A percentile compares a stretch with the other conserved stretches of the same genome.
phyloP scores from a whole-genome alignment of 31 red algal genomes.

The Asparagopsis taxiformis region DNA sequence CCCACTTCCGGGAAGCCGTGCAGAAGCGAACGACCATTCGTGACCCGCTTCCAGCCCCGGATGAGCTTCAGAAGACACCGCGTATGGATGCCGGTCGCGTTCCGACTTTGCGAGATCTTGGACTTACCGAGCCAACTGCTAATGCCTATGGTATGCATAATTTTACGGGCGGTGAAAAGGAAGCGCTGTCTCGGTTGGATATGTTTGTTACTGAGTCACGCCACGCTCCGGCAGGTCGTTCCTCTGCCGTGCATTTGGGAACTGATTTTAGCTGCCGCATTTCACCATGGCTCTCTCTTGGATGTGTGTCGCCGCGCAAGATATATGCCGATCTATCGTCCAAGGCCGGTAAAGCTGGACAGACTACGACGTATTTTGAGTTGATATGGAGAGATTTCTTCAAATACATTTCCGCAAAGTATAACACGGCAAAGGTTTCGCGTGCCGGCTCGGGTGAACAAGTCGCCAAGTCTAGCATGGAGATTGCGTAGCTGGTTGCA shows the following conservation, averaged over 20 bases:
- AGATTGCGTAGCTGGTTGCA: no score
- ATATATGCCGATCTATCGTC: slow-evolving; percentile 46
- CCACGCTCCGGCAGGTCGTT: no score
- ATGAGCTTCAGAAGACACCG: no score
- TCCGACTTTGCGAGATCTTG: slow-evolving; percentile 58
- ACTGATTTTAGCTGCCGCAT: slow-evolving; percentile 82
- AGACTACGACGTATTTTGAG: slow-evolving; percentile 84
- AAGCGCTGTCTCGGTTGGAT: slow-evolving; percentile 55
- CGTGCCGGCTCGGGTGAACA: no score
- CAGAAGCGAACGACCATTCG: no score
- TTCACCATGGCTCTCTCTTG: slow-evolving; percentile 79
- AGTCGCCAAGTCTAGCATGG: no score
- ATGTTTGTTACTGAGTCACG: slow-evolving; percentile 32
- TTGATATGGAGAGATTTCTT: slow-evolving; percentile 94
- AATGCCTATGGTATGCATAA: background rate
- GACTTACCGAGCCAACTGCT: slow-evolving; percentile 20
- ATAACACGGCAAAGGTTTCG: slow-evolving; percentile 6
- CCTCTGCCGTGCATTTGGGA: no score
- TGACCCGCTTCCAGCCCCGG: no score
- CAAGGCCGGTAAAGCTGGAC: slow-evolving; percentile 36
- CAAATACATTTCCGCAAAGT: slow-evolving; percentile 79
- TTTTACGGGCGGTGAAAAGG: slow-evolving; percentile 60
- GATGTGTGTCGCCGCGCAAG: slow-evolving; percentile 60
- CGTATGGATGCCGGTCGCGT: no score
- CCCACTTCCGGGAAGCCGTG: slow-evolving; percentile 64